Base-by-base conservation (phyloP, 345 rosid genomes). In the Lumnitzera racemosa region DNA sequence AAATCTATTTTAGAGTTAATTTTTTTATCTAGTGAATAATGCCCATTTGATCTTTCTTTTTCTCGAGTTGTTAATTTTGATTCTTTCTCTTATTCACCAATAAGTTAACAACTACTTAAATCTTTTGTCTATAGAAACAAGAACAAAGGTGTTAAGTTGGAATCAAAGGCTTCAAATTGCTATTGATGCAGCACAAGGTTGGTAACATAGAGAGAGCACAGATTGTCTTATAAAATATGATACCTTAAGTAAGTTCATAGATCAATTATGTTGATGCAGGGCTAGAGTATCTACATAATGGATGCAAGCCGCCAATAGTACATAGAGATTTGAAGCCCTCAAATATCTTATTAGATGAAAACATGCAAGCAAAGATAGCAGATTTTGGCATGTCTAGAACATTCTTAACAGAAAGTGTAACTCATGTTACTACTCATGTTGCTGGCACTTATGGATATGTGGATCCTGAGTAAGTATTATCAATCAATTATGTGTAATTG, bases 161-260 rank as follows among this genome's bases (percentile, higher is more conserved):
- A 77, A 68, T 62, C 66, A 61, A 31, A 80, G 89, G 12, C 59
- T 80, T 57, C 55, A 63, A 46, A 80, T 80, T 58, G 80, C 84
- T 56, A 47, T 74, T 53, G 86, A 74, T 56, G 73, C 81, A 47
- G 86, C 81, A 48, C 81, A 78, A 80, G 89, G 89, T 80, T 14
- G 5, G 20, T 14, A 49, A 14, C 24, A 53, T 11, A 5, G 15
- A 53, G 15, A 23, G 14, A 11, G 14, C 12, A 23, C 24, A 24
- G 6, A 1, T 53, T 23, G 5, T 24, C 29, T 53, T 15, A 3
- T 13, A 53, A 53, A 23, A 12, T 1, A 11, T 11, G 11, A 2
- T 53, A 1, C 9, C 20, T 2, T 16, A 12, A 16, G 12, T n/a
- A 53, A 12, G 14, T 12, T 23, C 2, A 23, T 24, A 53, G 4